Conservation (phyloP, 2,329 filamentous ascomycete genomes). For the Cercospora zeae-maydis region DNA sequence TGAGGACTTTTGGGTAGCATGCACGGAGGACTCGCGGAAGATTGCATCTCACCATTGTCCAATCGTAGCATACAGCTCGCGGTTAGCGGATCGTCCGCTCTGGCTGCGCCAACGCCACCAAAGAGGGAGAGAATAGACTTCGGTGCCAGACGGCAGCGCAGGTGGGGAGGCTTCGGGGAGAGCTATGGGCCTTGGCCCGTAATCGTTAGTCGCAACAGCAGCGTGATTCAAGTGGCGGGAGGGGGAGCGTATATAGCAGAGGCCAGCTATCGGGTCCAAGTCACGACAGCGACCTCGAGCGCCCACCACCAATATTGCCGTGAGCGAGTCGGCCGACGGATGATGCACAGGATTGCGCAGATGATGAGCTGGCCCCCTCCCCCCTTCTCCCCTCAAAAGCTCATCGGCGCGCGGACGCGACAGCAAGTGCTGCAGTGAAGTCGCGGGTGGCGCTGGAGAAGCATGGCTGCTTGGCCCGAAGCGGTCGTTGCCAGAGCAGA, state of each 20-base stretch:
- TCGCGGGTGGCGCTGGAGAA: too few species aligned
- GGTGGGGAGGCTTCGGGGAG: background rate
- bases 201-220: background rate
- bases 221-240: conserved; percentile 4
- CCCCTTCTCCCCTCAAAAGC: too few species aligned
- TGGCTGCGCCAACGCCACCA: background rate
- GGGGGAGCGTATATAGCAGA: background rate
- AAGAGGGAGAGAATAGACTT: conserved; percentile 3
- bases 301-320: background rate
- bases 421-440: background rate
- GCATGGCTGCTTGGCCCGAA: background rate
- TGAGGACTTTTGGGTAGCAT: background rate
- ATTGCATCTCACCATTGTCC: conserved; percentile 1
- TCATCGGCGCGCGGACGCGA: background rate
- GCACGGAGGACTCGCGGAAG: background rate
- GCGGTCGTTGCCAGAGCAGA: background rate
- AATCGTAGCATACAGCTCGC: background rate
- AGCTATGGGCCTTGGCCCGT: background rate
- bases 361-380: too few species aligned
- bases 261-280: background rate
- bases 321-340: background rate
- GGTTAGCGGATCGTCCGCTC: conserved; percentile 5
- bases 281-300: background rate
- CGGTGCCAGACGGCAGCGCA: background rate
- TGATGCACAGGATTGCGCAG: background rate